Evolutionary conservation across 768 basidiomycete genomes (phyloP).

Genomic region (Polyporus arcularius): DNA sequence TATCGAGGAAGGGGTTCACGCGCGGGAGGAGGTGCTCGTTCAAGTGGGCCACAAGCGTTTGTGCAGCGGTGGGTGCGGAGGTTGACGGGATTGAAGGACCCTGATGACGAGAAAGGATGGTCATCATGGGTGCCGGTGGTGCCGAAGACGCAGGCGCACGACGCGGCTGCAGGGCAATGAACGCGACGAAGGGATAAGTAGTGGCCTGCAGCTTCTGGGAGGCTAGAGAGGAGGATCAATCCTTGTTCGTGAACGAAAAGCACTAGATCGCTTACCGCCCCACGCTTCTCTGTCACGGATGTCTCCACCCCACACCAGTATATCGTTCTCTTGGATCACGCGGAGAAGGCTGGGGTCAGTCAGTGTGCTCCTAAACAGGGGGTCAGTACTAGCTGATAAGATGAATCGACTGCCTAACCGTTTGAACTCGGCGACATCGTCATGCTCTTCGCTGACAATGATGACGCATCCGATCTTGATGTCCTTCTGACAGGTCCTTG

Average conservation of each 20-base stretch:
- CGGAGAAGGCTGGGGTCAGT: slow-evolving; percentile 72
- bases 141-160: slow-evolving; percentile 41
- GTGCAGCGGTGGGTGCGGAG: slow-evolving; percentile 60
- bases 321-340: slow-evolving; percentile 67
- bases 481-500: slow-evolving; percentile 71
- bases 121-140: slow-evolving; percentile 54
- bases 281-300: slow-evolving; percentile 82
- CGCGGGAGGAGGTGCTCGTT: slow-evolving; percentile 77
- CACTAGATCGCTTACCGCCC: slow-evolving; percentile 49
- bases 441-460: slow-evolving; percentile 87
- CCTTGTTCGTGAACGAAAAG: background rate
- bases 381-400: background rate
- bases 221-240: slow-evolving; percentile 34
- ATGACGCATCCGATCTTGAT: slow-evolving; percentile 75
- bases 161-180: slow-evolving; percentile 83
- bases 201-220: slow-evolving; percentile 81
- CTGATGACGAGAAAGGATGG: slow-evolving; percentile 84
- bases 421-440: slow-evolving; percentile 87
- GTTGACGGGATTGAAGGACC: slow-evolving; percentile 54
- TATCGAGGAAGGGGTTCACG: slow-evolving; percentile 70
- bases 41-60: slow-evolving; percentile 66
- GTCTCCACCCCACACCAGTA: slow-evolving; percentile 93
- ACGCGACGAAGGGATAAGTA: slow-evolving; percentile 92
- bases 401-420: slow-evolving; percentile 45
- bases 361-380: slow-evolving; percentile 59